These are phyloP conservation scores for Musa itinerans DNA, from an alignment of 176 grass and related monocot species.

Conservation along the genomic window DNA sequence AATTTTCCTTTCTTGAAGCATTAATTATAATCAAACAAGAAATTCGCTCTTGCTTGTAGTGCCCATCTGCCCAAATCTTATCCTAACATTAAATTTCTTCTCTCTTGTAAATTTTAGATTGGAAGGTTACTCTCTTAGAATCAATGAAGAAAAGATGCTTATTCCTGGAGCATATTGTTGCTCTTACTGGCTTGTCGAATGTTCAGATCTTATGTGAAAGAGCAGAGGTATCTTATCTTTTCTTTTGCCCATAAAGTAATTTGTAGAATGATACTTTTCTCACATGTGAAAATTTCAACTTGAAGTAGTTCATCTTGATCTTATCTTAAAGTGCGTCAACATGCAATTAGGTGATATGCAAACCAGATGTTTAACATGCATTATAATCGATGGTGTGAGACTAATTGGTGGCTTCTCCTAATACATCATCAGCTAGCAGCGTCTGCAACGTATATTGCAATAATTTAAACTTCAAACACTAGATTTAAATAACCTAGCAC, in stretches of 20 bases:
- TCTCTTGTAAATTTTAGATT: conserved; percentile 32
- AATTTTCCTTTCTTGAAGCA: no score
- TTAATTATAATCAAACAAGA: background rate
- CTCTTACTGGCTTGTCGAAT: conserved; percentile 56
- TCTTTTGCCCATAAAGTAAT: background rate
- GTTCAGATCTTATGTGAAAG: conserved; percentile 69
- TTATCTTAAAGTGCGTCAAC: background rate
- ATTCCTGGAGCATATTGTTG: conserved; percentile 65
- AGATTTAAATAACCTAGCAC: background rate
- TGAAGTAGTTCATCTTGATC: background rate
- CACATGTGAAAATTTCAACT: background rate
- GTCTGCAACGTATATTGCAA: background rate
- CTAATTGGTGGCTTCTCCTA: background rate
- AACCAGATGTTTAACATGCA: background rate
- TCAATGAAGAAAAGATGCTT: conserved; percentile 63
- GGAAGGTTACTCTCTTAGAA: conserved; percentile 75
- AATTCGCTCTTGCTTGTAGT: background rate
- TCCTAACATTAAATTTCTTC: background rate
- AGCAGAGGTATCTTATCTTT: conserved; percentile 56
- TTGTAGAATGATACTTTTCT: background rate
- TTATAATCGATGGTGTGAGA: background rate
- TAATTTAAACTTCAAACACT: background rate
- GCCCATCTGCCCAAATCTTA: background rate
- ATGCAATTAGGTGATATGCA: background rate
- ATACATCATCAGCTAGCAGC: background rate